Conservation (phyloP, 1,284 basidiomycete genomes). For the Malassezia furfur region DNA sequence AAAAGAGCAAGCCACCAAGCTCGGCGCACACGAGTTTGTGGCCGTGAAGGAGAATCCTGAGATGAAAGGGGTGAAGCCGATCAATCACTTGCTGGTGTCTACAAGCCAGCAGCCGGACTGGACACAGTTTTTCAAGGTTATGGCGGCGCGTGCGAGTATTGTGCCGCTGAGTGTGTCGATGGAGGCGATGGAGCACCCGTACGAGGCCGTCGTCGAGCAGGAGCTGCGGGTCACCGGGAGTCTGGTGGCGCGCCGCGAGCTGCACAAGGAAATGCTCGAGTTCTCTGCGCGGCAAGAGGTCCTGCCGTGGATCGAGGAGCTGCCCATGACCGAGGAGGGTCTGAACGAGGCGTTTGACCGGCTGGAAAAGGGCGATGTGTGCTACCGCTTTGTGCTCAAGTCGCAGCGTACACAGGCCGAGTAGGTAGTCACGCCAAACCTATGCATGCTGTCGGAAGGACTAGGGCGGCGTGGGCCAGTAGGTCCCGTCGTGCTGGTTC, state of each 20-base stretch:
- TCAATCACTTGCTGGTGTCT: slow-evolving; percentile 35
- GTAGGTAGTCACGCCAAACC: neutral
- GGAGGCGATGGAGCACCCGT: slow-evolving; percentile 23
- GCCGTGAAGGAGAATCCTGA: slow-evolving; percentile 32
- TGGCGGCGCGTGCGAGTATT: slow-evolving; percentile 30
- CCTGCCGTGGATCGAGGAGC: slow-evolving; percentile 38
- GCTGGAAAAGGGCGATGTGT: slow-evolving; percentile 37
- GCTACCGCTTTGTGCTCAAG: slow-evolving; percentile 40
- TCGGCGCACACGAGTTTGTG: slow-evolving; percentile 50
- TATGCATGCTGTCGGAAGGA: too few species aligned
- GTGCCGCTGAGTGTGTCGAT: slow-evolving; percentile 36
- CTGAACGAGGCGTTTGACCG: slow-evolving; percentile 35
- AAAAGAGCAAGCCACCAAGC: slow-evolving; percentile 45
- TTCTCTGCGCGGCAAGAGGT: slow-evolving; percentile 31
- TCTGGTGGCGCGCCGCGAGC: slow-evolving; percentile 30
- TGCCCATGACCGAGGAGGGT: slow-evolving; percentile 41
- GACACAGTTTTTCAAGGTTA: slow-evolving; percentile 30
- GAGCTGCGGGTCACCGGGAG: slow-evolving; percentile 35
- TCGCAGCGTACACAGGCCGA: slow-evolving; percentile 1
- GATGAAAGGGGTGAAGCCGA: slow-evolving; percentile 32
- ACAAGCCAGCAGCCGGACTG: slow-evolving; percentile 40
- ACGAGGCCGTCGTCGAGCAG: slow-evolving; percentile 31
- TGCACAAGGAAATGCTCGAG: slow-evolving; percentile 37
- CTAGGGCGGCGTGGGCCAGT: slow-evolving; percentile 14
- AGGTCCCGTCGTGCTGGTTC: slow-evolving; percentile 16